Evolutionary conservation across 2,329 filamentous ascomycete genomes (phyloP).

Genomic region (Paraphaeosphaeria sporulosa): DNA sequence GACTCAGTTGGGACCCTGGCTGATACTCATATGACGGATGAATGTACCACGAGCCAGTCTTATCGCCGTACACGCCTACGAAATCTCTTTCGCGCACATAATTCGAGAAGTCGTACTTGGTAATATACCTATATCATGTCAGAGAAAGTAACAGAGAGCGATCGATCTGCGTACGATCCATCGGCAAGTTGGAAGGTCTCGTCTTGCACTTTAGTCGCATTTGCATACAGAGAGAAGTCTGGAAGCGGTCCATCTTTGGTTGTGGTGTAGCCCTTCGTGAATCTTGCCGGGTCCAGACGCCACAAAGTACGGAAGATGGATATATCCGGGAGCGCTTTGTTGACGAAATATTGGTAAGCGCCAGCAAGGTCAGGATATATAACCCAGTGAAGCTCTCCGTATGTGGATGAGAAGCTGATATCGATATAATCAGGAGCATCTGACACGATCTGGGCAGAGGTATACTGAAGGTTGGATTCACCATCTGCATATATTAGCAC

Average conservation of each 20-base stretch:
- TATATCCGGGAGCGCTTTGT: conserved; percentile 53
- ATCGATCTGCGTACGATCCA: conserved; percentile 31
- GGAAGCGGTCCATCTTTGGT: conserved; percentile 54
- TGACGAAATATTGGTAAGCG: conserved; percentile 61
- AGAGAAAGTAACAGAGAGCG: neutral
- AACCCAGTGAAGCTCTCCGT: conserved; percentile 59
- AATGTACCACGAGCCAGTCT: conserved; percentile 58
- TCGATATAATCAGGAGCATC: conserved; percentile 51
- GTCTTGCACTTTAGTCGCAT: conserved; percentile 56
- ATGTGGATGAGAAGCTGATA: conserved; percentile 51
- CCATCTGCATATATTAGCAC: conserved; percentile 29
- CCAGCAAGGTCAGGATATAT: conserved; percentile 54
- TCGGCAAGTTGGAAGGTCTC: conserved; percentile 56
- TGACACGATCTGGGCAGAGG: conserved; percentile 47
- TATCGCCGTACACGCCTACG: conserved; percentile 56
- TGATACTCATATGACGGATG: conserved; percentile 37
- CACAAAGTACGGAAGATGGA: conserved; percentile 57
- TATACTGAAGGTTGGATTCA: conserved; percentile 53
- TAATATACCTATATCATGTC: conserved; percentile 47
- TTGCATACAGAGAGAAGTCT: conserved; percentile 49
- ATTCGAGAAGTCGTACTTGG: conserved; percentile 56
- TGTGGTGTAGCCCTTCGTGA: conserved; percentile 53
- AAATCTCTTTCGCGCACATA: conserved; percentile 49
- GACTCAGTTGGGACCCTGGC: conserved; percentile 58
- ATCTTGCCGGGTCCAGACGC: conserved; percentile 55